phyloP scores from a whole-genome alignment of 345 rosid genomes.

The Lepidium aucheri region DNA sequence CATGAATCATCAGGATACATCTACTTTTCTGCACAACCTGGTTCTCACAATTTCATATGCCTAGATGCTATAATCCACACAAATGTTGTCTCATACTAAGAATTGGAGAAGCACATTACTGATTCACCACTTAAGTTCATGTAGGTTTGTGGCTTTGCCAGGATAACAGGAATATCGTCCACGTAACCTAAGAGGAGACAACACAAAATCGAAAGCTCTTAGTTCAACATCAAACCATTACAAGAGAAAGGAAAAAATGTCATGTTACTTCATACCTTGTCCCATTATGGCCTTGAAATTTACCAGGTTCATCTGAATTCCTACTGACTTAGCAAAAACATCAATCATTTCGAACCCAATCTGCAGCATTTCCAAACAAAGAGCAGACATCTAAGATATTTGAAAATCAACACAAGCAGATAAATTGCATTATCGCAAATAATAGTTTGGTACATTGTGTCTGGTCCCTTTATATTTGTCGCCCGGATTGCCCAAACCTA shows the following conservation, averaged over 20 bases:
- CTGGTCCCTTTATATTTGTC: slow-evolving; percentile 74
- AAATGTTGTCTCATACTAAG: neutral
- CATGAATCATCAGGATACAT: neutral
- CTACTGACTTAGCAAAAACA: slow-evolving; percentile 54
- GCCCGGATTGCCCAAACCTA: slow-evolving; percentile 88
- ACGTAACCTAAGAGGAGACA: slow-evolving; percentile 37
- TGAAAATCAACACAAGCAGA: neutral
- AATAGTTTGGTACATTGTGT: slow-evolving; percentile 49
- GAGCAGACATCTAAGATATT: neutral
- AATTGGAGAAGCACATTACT: slow-evolving; percentile 28
- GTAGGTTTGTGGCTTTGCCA: slow-evolving; percentile 81
- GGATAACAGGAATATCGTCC: slow-evolving; percentile 45
- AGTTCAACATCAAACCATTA: neutral
- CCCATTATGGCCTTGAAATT: slow-evolving; percentile 69
- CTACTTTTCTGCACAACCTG: neutral
- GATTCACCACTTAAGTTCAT: slow-evolving; percentile 99
- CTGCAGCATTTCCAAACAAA: slow-evolving; percentile 4
- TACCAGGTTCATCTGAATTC: slow-evolving; percentile 39
- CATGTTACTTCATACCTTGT: slow-evolving; percentile 36
- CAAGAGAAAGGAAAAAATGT: neutral
- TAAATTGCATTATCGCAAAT: neutral
- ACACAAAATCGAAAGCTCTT: neutral
- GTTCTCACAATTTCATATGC: neutral
- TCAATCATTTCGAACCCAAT: slow-evolving; percentile 76
- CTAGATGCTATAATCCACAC: neutral